Conservation (phyloP, 1,284 basidiomycete genomes). For the Trametes versicolor region DNA sequence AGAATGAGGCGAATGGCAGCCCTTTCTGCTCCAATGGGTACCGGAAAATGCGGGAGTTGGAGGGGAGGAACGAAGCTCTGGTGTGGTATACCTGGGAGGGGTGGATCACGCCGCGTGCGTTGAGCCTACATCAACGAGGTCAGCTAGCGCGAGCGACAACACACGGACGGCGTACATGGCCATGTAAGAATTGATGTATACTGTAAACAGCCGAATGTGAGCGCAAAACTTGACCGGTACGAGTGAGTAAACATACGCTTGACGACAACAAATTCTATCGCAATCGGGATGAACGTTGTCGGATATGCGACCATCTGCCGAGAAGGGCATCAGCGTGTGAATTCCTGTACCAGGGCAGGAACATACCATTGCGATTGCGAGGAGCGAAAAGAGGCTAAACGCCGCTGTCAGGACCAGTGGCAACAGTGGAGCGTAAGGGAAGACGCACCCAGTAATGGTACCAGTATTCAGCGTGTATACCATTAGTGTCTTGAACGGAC, state of each 20-base stretch:
- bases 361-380: slow-evolving; percentile 37
- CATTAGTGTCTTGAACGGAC: slow-evolving; percentile 34
- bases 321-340: not conserved
- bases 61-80: slow-evolving; percentile 6
- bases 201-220: slow-evolving; percentile 18
- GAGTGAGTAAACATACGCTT: slow-evolving; percentile 36
- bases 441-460: slow-evolving; percentile 35
- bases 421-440: not conserved
- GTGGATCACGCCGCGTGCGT: slow-evolving; percentile 24
- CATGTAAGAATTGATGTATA: slow-evolving; percentile 45
- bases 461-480: slow-evolving; percentile 38
- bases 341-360: not conserved
- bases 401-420: not conserved
- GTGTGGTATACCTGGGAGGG: not conserved
- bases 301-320: slow-evolving; percentile 39
- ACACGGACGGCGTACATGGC: slow-evolving; percentile 36
- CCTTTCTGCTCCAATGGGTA: slow-evolving; percentile 13
- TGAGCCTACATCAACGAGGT: slow-evolving; percentile 19
- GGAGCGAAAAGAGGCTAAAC: slow-evolving; percentile 39
- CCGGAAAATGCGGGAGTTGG: not conserved
- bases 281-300: slow-evolving; percentile 39
- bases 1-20: slow-evolving; percentile 4
- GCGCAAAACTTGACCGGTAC: too few species aligned
- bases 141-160: not conserved
- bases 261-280: slow-evolving; percentile 43